A percentile compares a stretch with the other conserved stretches of the same genome.
Conservation (phyloP, 2,329 filamentous ascomycete species). For the Phyllosticta citribraziliensis region DNA sequence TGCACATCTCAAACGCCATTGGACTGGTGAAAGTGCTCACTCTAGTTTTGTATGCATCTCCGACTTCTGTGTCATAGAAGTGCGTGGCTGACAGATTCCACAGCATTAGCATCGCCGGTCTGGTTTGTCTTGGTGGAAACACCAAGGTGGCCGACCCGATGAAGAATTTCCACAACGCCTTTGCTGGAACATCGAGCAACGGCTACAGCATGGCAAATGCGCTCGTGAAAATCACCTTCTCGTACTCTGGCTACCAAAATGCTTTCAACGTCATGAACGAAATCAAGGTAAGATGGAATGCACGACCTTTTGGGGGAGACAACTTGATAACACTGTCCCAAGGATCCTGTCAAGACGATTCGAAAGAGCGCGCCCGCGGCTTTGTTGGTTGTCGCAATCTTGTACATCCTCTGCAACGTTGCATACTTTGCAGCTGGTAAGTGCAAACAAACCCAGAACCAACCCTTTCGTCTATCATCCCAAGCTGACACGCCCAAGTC, state of each 20-base stretch:
- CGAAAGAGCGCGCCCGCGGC: conserved; percentile 52
- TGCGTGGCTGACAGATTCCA: background rate
- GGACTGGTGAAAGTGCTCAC: conserved; percentile 52
- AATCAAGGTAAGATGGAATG: conserved; percentile 17
- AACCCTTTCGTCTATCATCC: conserved; percentile 21
- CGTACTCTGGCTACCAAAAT: conserved; percentile 22
- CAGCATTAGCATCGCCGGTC: conserved; percentile 20
- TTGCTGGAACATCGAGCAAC: conserved; percentile 19
- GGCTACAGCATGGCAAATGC: conserved; percentile 22
- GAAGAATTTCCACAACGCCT: conserved; percentile 20
- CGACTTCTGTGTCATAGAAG: too few relatives aligned
- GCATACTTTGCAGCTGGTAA: conserved; percentile 49
- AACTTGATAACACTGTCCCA: conserved; percentile 10
- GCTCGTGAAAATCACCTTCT: conserved; percentile 24
- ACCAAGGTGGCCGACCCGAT: conserved; percentile 19
- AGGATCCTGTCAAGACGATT: conserved; percentile 52
- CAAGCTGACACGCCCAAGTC: conserved; percentile 26
- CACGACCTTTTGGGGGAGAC: too few relatives aligned
- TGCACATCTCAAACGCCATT: conserved; percentile 47
- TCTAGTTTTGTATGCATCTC: conserved; percentile 39
- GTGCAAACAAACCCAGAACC: conserved; percentile 18
- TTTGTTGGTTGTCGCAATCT: conserved; percentile 49
- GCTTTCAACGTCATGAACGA: conserved; percentile 26
- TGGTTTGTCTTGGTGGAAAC: conserved; percentile 21
- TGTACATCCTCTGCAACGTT: conserved; percentile 59